phyloP scores from a whole-genome alignment of 495 filamentous ascomycete species.

The Penicillium tannophilum region DNA sequence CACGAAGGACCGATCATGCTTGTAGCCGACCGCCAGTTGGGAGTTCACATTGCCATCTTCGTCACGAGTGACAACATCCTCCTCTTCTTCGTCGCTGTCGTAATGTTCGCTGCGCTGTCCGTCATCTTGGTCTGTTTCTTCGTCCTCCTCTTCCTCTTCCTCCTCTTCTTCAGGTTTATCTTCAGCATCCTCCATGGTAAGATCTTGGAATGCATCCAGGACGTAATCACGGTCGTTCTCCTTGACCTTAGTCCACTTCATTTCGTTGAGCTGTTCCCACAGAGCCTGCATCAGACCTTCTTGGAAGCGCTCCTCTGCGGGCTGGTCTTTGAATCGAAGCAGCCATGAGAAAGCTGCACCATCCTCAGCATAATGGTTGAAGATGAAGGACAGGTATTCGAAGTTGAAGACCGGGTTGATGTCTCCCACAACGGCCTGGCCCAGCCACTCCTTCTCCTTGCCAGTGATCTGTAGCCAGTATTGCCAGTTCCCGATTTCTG shows the following conservation, averaged over 20 bases:
- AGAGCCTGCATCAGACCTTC: constrained; percentile 91
- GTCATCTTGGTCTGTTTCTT: constrained; percentile 62
- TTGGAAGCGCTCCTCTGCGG: constrained; percentile 83
- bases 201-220: constrained; percentile 91
- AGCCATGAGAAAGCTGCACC: constrained; percentile 96
- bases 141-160: constrained; percentile 66
- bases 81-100: constrained; percentile 88
- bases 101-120: constrained; percentile 77
- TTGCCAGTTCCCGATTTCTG: constrained; percentile 86
- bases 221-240: constrained; percentile 93
- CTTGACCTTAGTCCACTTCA: constrained; percentile 91
- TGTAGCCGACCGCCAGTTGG: constrained; percentile 96
- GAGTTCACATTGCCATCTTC: constrained; percentile 89
- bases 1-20: constrained; percentile 95
- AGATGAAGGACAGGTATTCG: constrained; percentile 96
- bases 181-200: constrained; percentile 82
- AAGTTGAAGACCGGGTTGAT: constrained; percentile 99
- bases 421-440: constrained; percentile 79
- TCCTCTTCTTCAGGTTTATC: constrained; percentile 64
- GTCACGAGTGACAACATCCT: constrained; percentile 72
- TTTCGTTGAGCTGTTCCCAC: constrained; percentile 95
- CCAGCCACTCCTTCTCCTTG: constrained; percentile 80
- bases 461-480: constrained; percentile 93
- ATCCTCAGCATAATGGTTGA: constrained; percentile 90
- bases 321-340: constrained; percentile 82